Percentiles rank a stretch among this genome's conserved stretches.
phyloP scores from a whole-genome alignment of 2,329 filamentous ascomycete genomes.

The Fragosphaeria purpurea region DNA sequence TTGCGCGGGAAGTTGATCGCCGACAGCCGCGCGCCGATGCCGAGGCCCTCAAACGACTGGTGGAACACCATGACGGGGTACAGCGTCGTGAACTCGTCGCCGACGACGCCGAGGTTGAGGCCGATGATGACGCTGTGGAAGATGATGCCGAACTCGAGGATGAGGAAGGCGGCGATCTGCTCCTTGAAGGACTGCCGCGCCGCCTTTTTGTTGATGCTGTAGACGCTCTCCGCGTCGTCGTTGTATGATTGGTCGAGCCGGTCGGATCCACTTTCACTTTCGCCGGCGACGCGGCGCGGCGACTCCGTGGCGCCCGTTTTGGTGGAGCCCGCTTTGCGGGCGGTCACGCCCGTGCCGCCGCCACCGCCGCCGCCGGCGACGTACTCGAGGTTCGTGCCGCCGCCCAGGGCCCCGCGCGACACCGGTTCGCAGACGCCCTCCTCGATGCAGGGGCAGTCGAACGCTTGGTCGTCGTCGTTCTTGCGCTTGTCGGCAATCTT shows the following conservation, averaged over 20 bases:
- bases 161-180: conserved; percentile 53
- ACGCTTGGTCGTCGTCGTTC: too few relatives aligned
- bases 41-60: conserved; percentile 85
- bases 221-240: conserved; percentile 36
- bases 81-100: conserved; percentile 44
- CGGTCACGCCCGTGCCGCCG: too few relatives aligned
- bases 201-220: conserved; percentile 31
- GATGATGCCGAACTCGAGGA: conserved; percentile 89
- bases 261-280: too few relatives aligned
- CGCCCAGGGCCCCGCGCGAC: too few relatives aligned
- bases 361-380: too few relatives aligned
- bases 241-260: conserved; percentile 23
- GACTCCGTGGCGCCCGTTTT: too few relatives aligned
- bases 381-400: too few relatives aligned
- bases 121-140: conserved; percentile 93
- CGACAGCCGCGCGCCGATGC: conserved; percentile 73
- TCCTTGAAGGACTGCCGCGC: conserved; percentile 18
- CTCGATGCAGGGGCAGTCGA: too few relatives aligned
- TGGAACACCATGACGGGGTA: conserved; percentile 69
- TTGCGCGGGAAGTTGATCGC: conserved; percentile 48
- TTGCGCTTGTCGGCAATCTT: conserved; percentile 24
- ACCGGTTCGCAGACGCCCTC: too few relatives aligned
- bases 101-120: conserved; percentile 58
- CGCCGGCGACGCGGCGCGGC: too few relatives aligned
- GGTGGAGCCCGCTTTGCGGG: too few relatives aligned